Evolutionary conservation across 2,329 filamentous ascomycete species (phyloP).

Genomic region (Alternaria sp.): DNA sequence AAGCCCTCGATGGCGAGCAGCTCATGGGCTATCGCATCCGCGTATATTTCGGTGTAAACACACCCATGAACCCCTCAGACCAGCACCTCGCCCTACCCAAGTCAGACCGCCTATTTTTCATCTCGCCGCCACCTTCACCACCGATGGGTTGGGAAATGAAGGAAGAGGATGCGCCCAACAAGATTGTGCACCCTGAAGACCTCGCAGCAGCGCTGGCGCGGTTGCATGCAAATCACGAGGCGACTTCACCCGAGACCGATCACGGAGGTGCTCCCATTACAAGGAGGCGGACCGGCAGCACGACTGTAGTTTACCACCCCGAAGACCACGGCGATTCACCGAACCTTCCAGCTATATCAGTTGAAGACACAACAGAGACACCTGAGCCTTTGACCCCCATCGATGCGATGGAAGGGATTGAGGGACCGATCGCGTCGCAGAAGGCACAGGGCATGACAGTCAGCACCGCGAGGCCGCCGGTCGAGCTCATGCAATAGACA

Average conservation of each 20-base stretch:
- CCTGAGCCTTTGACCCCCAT: slow-evolving; percentile 59
- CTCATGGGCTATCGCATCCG: slow-evolving; percentile 69
- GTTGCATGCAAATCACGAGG: slow-evolving; percentile 55
- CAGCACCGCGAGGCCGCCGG: slow-evolving; percentile 50
- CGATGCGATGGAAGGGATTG: slow-evolving; percentile 51
- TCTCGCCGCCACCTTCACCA: slow-evolving; percentile 69
- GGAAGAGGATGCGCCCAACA: slow-evolving; percentile 71
- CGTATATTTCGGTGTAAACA: slow-evolving; percentile 51
- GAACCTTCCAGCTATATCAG: slow-evolving; percentile 68
- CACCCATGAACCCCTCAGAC: slow-evolving; percentile 50
- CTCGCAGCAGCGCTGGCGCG: slow-evolving; percentile 64
- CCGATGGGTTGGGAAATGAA: slow-evolving; percentile 71
- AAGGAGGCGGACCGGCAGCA: slow-evolving; percentile 58
- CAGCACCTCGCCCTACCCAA: slow-evolving; percentile 59
- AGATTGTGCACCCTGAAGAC: slow-evolving; percentile 70
- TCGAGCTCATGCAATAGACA: slow-evolving; percentile 49
- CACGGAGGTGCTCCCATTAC: slow-evolving; percentile 27
- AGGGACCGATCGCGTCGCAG: slow-evolving; percentile 45
- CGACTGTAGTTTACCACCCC: slow-evolving; percentile 69
- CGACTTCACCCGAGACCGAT: slow-evolving; percentile 36
- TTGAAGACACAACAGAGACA: slow-evolving; percentile 65
- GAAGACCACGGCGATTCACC: slow-evolving; percentile 68
- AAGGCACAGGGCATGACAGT: slow-evolving; percentile 45
- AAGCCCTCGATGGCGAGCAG: slow-evolving; percentile 76
- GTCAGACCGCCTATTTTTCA: slow-evolving; percentile 70